Evolutionary conservation across 2,329 filamentous ascomycete genomes (phyloP).

Genomic region (Remersonia thermophila): DNA sequence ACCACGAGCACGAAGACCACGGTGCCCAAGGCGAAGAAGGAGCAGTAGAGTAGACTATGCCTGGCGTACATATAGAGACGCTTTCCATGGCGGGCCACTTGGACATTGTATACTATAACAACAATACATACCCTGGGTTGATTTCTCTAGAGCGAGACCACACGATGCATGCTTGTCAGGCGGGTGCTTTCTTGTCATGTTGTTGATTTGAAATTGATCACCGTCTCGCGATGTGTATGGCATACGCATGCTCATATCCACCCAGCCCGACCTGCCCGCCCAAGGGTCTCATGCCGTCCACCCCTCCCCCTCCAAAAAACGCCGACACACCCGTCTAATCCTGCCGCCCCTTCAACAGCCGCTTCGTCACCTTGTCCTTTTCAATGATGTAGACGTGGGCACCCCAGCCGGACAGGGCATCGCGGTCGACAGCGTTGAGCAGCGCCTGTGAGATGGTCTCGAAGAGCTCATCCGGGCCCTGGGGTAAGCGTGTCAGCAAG

Average conservation of each 20-base stretch:
- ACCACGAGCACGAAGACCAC: slow-evolving; percentile 20
- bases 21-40: slow-evolving; percentile 39
- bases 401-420: slow-evolving; percentile 94
- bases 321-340: slow-evolving; percentile 43
- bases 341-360: slow-evolving; percentile 94
- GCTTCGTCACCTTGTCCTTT: slow-evolving; percentile 99
- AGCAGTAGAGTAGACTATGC: slow-evolving; percentile 27
- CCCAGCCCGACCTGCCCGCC: neutral
- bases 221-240: too few species aligned
- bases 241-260: too few species aligned
- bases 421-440: slow-evolving; percentile 89
- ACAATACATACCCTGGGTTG: too few species aligned
- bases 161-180: neutral
- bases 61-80: slow-evolving; percentile 6
- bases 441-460: slow-evolving; percentile 96
- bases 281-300: neutral
- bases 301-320: neutral
- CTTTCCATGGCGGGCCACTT: neutral
- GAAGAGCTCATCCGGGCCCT: slow-evolving; percentile 90
- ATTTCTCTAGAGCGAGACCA: slow-evolving; percentile 1
- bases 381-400: slow-evolving; percentile 99
- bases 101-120: slow-evolving; percentile 13
- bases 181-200: too few species aligned
- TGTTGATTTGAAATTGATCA: too few species aligned
- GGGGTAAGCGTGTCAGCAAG: slow-evolving; percentile 14